Conservation (phyloP, 2,329 filamentous ascomycete species). For the Talaromyces sp. region DNA sequence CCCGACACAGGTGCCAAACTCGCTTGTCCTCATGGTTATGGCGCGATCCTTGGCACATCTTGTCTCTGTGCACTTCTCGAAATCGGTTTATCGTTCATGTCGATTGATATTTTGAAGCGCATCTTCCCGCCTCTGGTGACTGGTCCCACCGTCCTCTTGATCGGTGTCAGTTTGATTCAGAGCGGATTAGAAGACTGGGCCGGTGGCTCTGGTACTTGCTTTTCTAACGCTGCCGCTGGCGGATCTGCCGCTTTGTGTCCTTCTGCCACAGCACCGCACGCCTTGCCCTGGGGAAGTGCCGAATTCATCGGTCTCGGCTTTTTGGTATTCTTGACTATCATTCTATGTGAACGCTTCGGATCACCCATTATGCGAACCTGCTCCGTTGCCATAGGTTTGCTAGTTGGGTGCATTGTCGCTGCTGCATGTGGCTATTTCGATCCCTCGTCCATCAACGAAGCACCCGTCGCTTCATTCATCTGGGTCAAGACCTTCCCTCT, state of each 20-base stretch:
- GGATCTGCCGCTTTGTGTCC: slow-evolving; percentile 57
- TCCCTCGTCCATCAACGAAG: slow-evolving; percentile 54
- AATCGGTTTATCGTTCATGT: slow-evolving; percentile 62
- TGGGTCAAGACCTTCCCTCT: slow-evolving; percentile 69
- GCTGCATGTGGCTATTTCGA: slow-evolving; percentile 65
- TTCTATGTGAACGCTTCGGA: slow-evolving; percentile 65
- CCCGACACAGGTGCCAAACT: slow-evolving; percentile 51
- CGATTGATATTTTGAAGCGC: slow-evolving; percentile 55
- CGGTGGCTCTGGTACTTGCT: slow-evolving; percentile 56
- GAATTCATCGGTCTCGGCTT: slow-evolving; percentile 66
- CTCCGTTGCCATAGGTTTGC: slow-evolving; percentile 60
- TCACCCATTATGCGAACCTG: slow-evolving; percentile 67
- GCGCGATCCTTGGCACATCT: slow-evolving; percentile 59
- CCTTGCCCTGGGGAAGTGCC: slow-evolving; percentile 60
- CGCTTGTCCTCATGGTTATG: slow-evolving; percentile 64
- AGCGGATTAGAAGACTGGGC: slow-evolving; percentile 66
- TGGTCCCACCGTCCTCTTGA: slow-evolving; percentile 63
- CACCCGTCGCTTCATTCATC: slow-evolving; percentile 63
- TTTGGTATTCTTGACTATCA: slow-evolving; percentile 64
- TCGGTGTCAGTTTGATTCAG: slow-evolving; percentile 61
- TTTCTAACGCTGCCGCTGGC: slow-evolving; percentile 28
- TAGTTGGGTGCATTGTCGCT: slow-evolving; percentile 65
- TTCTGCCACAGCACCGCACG: slow-evolving; percentile 54
- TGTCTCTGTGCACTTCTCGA: slow-evolving; percentile 52
- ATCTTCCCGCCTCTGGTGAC: slow-evolving; percentile 68